These are phyloP conservation scores for Oryza glaberrima DNA, from an alignment of 176 grass and related monocot genomes.

Conservation along the genomic window DNA sequence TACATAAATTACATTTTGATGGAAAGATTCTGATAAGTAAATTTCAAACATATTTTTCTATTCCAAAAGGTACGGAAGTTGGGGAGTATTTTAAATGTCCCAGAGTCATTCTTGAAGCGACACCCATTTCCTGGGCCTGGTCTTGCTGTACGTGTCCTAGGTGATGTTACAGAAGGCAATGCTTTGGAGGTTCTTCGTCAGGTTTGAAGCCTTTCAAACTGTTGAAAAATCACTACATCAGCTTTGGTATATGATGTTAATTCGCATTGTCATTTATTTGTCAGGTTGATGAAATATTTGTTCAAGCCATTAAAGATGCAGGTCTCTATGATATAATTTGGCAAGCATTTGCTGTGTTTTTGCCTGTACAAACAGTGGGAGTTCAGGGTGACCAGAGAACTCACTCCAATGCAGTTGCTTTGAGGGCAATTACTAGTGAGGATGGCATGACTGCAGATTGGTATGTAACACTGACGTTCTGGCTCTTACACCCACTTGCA, in stretches of 20 bases:
- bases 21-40: neutral
- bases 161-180: slow-evolving; percentile 92
- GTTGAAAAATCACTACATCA: neutral
- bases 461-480: slow-evolving; percentile 39
- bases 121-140: slow-evolving; percentile 97
- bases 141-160: slow-evolving; percentile 82
- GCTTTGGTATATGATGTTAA: slow-evolving; percentile 12
- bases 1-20: neutral
- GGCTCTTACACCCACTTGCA: neutral
- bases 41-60: slow-evolving; percentile 2
- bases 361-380: slow-evolving; percentile 77
- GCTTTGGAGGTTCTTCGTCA: slow-evolving; percentile 85
- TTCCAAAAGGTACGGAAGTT: slow-evolving; percentile 74
- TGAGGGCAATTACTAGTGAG: slow-evolving; percentile 88
- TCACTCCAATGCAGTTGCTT: slow-evolving; percentile 71
- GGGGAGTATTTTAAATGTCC: slow-evolving; percentile 81
- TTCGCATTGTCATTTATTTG: slow-evolving; percentile 6
- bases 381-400: slow-evolving; percentile 93
- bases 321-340: slow-evolving; percentile 84
- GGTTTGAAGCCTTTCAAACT: slow-evolving; percentile 35
- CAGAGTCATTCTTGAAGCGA: slow-evolving; percentile 85
- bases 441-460: slow-evolving; percentile 99
- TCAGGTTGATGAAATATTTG: slow-evolving; percentile 91
- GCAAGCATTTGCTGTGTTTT: slow-evolving; percentile 91
- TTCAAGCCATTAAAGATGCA: slow-evolving; percentile 88